Evolutionary conservation across 1,284 basidiomycete genomes (phyloP), one percentile per base, ranked within the genome.

Genomic region (Sutorius eximius): DNA sequence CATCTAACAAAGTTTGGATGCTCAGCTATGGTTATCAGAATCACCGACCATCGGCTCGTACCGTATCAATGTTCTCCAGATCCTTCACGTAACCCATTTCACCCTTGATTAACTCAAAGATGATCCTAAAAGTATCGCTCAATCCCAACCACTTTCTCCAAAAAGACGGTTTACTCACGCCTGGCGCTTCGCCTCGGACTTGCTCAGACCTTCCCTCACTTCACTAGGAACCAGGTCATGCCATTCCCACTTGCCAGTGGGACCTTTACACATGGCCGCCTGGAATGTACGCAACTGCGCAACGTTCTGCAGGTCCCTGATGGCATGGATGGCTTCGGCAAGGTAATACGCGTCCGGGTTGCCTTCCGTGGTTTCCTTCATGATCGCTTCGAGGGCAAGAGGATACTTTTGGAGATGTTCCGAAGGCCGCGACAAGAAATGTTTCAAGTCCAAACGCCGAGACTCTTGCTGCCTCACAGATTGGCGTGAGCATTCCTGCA

Each of bases 1-100:
- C 77, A 91, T 87, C 89, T 91, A 57, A 51, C 20, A 37, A 43
- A 46, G 49, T 5, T 27, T 27, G 36, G 49, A 16, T 13, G 3
- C n/a, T 70, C 29, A 61, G 51, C 16, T 37, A n/a, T 41, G 44
- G 30, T 13, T 51, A 40, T 45, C 12, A 30, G 32, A 46, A 38
- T 20, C 38, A 49, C 36, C 36, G 29, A 24, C 7, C 13, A 46
- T 44, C 41, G 53, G 38, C n/a, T 51, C 56, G 32, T 65, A 63
- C 52, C 56, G 58, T 80, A 57, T 93, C 89, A 53, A 98, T 89
- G 52, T 90, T 88, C 67, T 95, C 90, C 29, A 99, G 74, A 77
- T 99, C 97, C 54, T 87, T 87, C 12, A 97, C 91, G 69, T 98
- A 98, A 49, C 87, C 85, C 87, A 96, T 95, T 74, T 99, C 96